Conservation (phyloP, 768 basidiomycete species). For the Mycena olivaceomarginata region DNA sequence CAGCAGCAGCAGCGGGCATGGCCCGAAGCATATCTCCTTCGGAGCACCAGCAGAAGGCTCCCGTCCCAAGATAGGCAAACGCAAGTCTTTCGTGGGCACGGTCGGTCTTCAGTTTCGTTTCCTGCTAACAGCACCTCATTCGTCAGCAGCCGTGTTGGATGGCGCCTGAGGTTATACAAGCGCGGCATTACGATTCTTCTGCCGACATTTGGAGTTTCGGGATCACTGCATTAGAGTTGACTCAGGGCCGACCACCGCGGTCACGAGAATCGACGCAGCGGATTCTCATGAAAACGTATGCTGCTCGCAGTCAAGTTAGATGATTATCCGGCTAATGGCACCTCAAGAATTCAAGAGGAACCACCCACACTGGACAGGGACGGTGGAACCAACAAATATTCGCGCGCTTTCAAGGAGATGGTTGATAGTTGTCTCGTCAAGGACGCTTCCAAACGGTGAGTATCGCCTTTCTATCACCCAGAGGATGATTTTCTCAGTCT, state of each 20-base stretch:
- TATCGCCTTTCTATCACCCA: conserved; percentile 4
- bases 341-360: conserved; percentile 80
- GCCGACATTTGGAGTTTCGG: conserved; percentile 99
- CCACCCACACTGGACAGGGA: conserved; percentile 87
- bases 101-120: conserved; percentile 59
- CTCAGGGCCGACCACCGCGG: conserved; percentile 91
- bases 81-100: conserved; percentile 95
- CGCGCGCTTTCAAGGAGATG: conserved; percentile 88
- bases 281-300: conserved; percentile 85
- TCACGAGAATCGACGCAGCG: conserved; percentile 84
- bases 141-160: conserved; percentile 90
- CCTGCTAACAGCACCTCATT: background rate
- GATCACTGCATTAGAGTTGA: conserved; percentile 94
- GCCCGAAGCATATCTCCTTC: conserved; percentile 57
- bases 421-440: conserved; percentile 90
- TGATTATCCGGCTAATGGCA: conserved; percentile 14
- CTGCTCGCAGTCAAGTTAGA: conserved; percentile 32
- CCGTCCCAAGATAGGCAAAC: conserved; percentile 78
- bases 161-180: conserved; percentile 95
- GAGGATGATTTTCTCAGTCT: conserved; percentile 8
- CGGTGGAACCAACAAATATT: conserved; percentile 84
- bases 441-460: conserved; percentile 86
- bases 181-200: conserved; percentile 87
- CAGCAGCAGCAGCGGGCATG: conserved; percentile 33
- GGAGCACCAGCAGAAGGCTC: conserved; percentile 51